Percentiles rank a stretch among this genome's conserved stretches.
These are phyloP conservation scores for Dactylonectria macrodidyma DNA, from an alignment of 2,329 filamentous ascomycete species.

Conservation along the genomic window DNA sequence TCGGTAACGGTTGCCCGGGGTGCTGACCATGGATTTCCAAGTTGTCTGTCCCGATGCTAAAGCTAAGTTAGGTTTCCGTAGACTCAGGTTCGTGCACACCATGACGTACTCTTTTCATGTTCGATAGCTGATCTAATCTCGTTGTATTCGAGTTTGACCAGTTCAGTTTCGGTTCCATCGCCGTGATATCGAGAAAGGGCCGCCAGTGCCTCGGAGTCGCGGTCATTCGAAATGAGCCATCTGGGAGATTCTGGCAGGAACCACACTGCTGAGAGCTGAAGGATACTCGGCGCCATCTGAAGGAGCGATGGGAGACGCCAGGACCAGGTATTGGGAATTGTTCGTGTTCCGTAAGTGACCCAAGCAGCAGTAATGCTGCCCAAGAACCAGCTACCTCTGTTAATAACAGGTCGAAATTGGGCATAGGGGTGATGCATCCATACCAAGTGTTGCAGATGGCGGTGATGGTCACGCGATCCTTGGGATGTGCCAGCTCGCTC, in stretches of 20 bases:
- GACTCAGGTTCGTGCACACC: constrained; percentile 38
- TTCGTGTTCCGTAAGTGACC: constrained; percentile 60
- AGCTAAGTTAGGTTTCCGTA: background rate
- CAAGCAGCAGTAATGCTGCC: constrained; percentile 60
- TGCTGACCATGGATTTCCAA: constrained; percentile 50
- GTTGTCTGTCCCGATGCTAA: constrained; percentile 42
- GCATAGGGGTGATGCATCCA: constrained; percentile 64
- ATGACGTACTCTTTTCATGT: constrained; percentile 58
- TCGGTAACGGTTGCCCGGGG: constrained; percentile 51
- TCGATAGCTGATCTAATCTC: constrained; percentile 57
- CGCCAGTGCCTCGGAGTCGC: constrained; percentile 62
- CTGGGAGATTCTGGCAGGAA: constrained; percentile 75
- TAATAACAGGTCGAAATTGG: constrained; percentile 62
- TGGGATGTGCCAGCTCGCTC: constrained; percentile 67
- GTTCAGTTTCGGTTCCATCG: constrained; percentile 66
- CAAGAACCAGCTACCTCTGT: constrained; percentile 66
- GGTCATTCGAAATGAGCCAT: constrained; percentile 65
- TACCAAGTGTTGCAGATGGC: constrained; percentile 65
- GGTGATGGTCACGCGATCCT: constrained; percentile 66
- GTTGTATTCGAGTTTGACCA: constrained; percentile 66
- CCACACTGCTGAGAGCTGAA: constrained; percentile 51
- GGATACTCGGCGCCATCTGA: constrained; percentile 38
- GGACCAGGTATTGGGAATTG: constrained; percentile 56
- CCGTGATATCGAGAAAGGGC: constrained; percentile 71
- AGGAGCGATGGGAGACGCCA: constrained; percentile 54